Percentiles rank a stretch among this genome's conserved stretches.
These are phyloP conservation scores for Macrocystidia cucumis DNA, from an alignment of 1,284 basidiomycete species.

Conservation along the genomic window DNA sequence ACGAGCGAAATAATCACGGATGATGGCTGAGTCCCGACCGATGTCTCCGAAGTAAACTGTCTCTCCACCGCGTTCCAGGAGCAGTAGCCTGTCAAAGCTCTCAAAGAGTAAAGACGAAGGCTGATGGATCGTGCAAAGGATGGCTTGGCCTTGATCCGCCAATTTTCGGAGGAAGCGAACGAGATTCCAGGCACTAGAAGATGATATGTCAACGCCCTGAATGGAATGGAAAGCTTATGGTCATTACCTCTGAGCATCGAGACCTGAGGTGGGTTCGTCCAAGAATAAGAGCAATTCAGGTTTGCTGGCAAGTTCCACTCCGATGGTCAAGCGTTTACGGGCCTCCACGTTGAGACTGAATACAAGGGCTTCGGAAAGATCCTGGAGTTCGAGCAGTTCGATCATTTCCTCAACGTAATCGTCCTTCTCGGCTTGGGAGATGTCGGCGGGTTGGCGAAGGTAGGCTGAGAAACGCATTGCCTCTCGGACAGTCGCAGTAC, in stretches of 20 bases:
- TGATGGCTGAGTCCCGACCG: slow-evolving; percentile 51
- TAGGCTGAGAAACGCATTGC: slow-evolving; percentile 87
- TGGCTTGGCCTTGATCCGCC: slow-evolving; percentile 81
- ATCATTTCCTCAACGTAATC: slow-evolving; percentile 75
- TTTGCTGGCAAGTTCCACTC: slow-evolving; percentile 82
- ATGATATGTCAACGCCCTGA: no score
- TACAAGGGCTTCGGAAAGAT: slow-evolving; percentile 56
- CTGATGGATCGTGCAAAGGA: slow-evolving; percentile 66
- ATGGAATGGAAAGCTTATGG: no score
- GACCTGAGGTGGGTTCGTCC: slow-evolving; percentile 54
- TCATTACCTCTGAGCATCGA: slow-evolving; percentile 64
- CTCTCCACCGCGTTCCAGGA: slow-evolving; percentile 61
- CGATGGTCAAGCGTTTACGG: slow-evolving; percentile 83
- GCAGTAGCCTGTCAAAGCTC: slow-evolving; percentile 69
- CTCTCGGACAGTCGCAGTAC: slow-evolving; percentile 82
- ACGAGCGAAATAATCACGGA: slow-evolving; percentile 65
- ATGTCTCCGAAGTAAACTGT: slow-evolving; percentile 80
- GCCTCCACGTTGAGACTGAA: slow-evolving; percentile 67
- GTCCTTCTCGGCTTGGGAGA: slow-evolving; percentile 75
- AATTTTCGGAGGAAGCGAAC: slow-evolving; percentile 81
- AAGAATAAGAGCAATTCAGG: slow-evolving; percentile 80
- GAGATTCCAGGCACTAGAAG: slow-evolving; percentile 66
- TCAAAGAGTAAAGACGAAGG: slow-evolving; percentile 46
- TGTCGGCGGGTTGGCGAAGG: slow-evolving; percentile 74
- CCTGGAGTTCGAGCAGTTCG: slow-evolving; percentile 61